A percentile compares a stretch with the other conserved stretches of the same genome.
Evolutionary conservation across 177 flowering plant species (phyloP).

Genomic region (Vitis hybrid): DNA sequence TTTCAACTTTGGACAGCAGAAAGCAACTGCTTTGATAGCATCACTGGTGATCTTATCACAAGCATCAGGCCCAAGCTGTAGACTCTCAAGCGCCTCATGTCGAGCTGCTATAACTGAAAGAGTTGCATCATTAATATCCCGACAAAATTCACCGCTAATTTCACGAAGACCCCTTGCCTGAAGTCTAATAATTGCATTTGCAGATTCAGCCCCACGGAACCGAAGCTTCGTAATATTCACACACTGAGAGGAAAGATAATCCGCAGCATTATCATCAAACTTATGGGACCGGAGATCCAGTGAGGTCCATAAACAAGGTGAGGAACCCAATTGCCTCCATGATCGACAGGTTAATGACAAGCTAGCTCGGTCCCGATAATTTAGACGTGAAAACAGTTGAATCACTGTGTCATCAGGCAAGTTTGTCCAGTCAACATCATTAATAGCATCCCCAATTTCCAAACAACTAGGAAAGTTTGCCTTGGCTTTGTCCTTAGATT

Average conservation of each 20-base stretch:
- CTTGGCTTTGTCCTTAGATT: constrained; percentile 47
- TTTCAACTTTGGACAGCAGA: constrained; percentile 77
- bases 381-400: constrained; percentile 78
- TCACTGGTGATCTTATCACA: constrained; percentile 87
- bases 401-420: constrained; percentile 92
- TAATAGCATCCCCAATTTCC: constrained; percentile 36
- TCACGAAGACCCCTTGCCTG: constrained; percentile 69
- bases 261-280: constrained; percentile 53
- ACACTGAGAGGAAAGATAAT: constrained; percentile 69
- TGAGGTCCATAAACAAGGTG: constrained; percentile 79
- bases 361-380: constrained; percentile 89
- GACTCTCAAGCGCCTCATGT: constrained; percentile 77
- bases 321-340: constrained; percentile 62
- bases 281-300: constrained; percentile 87
- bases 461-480: constrained; percentile 29
- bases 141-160: constrained; percentile 76
- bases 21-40: constrained; percentile 70
- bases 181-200: constrained; percentile 69
- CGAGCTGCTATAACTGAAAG: constrained; percentile 87
- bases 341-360: constrained; percentile 79
- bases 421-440: constrained; percentile 75
- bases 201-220: constrained; percentile 88
- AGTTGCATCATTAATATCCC: constrained; percentile 80
- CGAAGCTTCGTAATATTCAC: constrained; percentile 65
- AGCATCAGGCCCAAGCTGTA: constrained; percentile 88